Percentiles rank a stretch among this genome's conserved stretches.
Conservation (phyloP, 2,329 filamentous ascomycete genomes). For the Fusarium nygamai region DNA sequence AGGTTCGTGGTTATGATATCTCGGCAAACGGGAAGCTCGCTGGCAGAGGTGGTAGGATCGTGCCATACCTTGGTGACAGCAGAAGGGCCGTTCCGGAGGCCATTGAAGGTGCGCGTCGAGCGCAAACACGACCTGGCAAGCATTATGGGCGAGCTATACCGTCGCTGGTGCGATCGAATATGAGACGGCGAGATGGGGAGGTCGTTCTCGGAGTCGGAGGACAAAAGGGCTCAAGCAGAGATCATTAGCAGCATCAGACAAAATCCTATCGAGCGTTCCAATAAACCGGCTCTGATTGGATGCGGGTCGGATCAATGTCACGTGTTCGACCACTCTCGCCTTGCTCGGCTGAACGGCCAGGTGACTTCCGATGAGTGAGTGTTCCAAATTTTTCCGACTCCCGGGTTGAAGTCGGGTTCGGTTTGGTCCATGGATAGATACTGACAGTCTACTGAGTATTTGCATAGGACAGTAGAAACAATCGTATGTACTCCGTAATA, state of each 20-base stretch:
- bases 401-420: constrained; percentile 31
- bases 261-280: constrained; percentile 55
- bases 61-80: constrained; percentile 78
- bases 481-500: not conserved
- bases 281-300: constrained; percentile 56
- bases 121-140: constrained; percentile 92
- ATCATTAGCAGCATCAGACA: constrained; percentile 51
- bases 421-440: not conserved
- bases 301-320: constrained; percentile 47
- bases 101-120: constrained; percentile 85
- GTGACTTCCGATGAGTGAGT: constrained; percentile 14
- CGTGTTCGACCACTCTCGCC: constrained; percentile 41
- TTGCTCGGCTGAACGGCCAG: constrained; percentile 38
- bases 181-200: constrained; percentile 49
- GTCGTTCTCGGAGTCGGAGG: constrained; percentile 51
- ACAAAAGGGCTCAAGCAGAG: constrained; percentile 53
- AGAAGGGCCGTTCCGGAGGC: constrained; percentile 77
- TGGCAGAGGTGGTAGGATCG: constrained; percentile 45
- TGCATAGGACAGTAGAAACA: not conserved
- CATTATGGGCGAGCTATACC: constrained; percentile 72
- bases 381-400: constrained; percentile 36
- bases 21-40: constrained; percentile 48
- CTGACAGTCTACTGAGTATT: not conserved
- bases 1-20: constrained; percentile 44
- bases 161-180: constrained; percentile 51